These are phyloP conservation scores for Pachysolen tannophilus DNA, from an alignment of 805 yeast genomes.

Conservation along the genomic window DNA sequence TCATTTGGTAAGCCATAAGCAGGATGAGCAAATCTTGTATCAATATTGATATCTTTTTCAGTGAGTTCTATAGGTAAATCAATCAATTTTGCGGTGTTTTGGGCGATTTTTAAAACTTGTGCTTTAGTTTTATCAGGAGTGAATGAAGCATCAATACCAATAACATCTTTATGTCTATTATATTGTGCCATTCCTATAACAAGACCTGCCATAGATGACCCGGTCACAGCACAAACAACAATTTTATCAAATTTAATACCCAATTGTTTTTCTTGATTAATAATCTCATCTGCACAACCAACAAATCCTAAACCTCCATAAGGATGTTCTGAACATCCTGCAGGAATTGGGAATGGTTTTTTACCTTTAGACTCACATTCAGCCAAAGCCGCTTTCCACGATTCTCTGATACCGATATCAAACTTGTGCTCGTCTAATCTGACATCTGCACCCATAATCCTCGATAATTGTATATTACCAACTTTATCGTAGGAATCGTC, in stretches of 20 bases:
- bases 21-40: constrained; percentile 25
- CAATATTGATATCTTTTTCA: constrained; percentile 19
- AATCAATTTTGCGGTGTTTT: constrained; percentile 22
- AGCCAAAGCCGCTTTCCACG: constrained; percentile 23
- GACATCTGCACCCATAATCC: constrained; percentile 29
- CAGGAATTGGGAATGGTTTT: constrained; percentile 29
- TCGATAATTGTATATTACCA: constrained; percentile 27
- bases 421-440: constrained; percentile 25
- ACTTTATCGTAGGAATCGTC: constrained; percentile 27
- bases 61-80: constrained; percentile 19
- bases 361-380: constrained; percentile 20
- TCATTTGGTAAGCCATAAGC: constrained; percentile 27
- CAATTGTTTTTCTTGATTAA: constrained; percentile 24
- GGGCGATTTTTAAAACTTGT: constrained; percentile 25
- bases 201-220: constrained; percentile 27
- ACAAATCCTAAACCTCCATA: constrained; percentile 29
- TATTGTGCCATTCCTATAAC: constrained; percentile 26
- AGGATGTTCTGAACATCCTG: constrained; percentile 28
- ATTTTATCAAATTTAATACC: constrained; percentile 26
- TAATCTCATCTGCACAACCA: constrained; percentile 26
- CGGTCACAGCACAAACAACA: constrained; percentile 27
- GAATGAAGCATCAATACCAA: constrained; percentile 28
- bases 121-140: constrained; percentile 26
- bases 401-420: constrained; percentile 27
- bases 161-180: constrained; percentile 24